Evolutionary conservation across 2,329 filamentous ascomycete species (phyloP).

Genomic region (Stachybotrys chartarum): DNA sequence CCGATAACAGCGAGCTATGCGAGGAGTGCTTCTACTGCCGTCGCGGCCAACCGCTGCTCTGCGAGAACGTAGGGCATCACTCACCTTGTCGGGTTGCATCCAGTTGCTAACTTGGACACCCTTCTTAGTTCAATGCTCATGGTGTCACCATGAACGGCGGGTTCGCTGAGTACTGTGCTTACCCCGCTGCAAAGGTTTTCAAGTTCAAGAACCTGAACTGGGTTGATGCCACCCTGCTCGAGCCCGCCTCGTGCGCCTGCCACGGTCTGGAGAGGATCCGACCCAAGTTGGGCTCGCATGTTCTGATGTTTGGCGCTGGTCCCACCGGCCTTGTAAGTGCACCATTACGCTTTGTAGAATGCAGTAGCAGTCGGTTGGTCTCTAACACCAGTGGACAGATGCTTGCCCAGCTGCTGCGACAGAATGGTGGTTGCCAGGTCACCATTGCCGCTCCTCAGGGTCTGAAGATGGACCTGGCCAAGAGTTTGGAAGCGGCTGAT

Average conservation of each 20-base stretch:
- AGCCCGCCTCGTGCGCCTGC: constrained; percentile 64
- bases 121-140: constrained; percentile 50
- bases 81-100: no score
- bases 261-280: constrained; percentile 64
- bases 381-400: constrained; percentile 20
- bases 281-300: constrained; percentile 56
- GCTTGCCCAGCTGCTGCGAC: constrained; percentile 54
- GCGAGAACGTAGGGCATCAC: constrained; percentile 43
- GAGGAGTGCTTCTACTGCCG: constrained; percentile 69
- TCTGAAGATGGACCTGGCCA: constrained; percentile 64
- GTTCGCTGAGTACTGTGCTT: constrained; percentile 62
- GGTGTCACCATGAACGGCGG: constrained; percentile 63
- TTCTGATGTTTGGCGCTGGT: constrained; percentile 60
- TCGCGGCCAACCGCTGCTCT: constrained; percentile 59
- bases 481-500: constrained; percentile 47
- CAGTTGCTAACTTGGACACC: background rate
- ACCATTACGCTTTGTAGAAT: background rate
- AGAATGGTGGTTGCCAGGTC: constrained; percentile 62
- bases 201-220: constrained; percentile 58
- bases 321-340: constrained; percentile 53
- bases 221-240: constrained; percentile 63
- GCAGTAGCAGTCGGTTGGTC: background rate
- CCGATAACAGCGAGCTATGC: constrained; percentile 60
- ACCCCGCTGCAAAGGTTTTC: constrained; percentile 50
- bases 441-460: constrained; percentile 63